Evolutionary conservation across 2,329 filamentous ascomycete genomes (phyloP), one percentile per base, ranked within the genome.

Genomic region (Aspergillus aculeatus): DNA sequence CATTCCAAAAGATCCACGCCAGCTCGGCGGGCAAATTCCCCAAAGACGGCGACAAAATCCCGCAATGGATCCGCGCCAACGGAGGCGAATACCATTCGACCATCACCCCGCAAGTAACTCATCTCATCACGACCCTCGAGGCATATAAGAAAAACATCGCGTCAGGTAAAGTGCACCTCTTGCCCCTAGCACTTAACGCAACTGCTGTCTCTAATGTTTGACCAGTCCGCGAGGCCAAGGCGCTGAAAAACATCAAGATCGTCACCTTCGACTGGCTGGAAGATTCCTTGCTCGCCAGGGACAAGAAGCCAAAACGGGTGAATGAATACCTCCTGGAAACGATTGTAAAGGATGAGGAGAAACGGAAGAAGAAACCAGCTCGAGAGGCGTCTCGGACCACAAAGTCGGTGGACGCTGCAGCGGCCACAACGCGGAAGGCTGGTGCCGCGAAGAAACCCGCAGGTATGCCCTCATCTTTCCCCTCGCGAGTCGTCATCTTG

Each of bases 41-140:
- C 0, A 76, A 75, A 1, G 80, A 78, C 1, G 75, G 81, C 2
- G 78, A 83, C 1, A 83, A 89, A 47, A 81, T 95, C 38, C 81
- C 81, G 38, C 78, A 79, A 44, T 96, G 91, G 90, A 81, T 91
- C 10, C 77, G 78, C 4, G 70, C 79, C 4, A 85, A 89, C 59
- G 86, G 85, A 6, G 92, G 89, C 1, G 73, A 59, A 1, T 89
- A 86, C 69, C 75, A 78, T 0, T 71, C 78, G 1, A 75, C 80
- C 0, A 75, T 91, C 19, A 80, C 79, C 26, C 71, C 79, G 0
- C 68, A 78, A 0, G 84, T 89, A 10, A 96, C 92, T 0, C 92
- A 96, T 74, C 77, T 96, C 0, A 81, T 96, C 23, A 84, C 86
- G 56, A 86, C 85, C 0, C 78, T 83, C 53, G 81, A 86, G 35